Percentiles rank a stretch among this genome's conserved stretches.
phyloP scores from a whole-genome alignment of 2,329 filamentous ascomycete species.

The Clarireedia monteithiana region DNA sequence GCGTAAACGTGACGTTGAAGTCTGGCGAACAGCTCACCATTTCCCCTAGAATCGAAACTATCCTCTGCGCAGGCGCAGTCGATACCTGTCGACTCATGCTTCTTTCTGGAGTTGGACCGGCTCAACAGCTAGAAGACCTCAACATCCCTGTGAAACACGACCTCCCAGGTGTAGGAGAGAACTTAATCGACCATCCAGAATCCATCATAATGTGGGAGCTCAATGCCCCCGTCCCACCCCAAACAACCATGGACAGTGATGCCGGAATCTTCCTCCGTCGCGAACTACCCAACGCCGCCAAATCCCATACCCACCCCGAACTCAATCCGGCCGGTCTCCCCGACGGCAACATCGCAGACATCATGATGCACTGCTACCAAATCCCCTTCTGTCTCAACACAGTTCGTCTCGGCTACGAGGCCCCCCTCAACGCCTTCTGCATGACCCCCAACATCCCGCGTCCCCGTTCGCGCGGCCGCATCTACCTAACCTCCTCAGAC shows the following conservation, averaged over 20 bases:
- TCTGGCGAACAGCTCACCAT: conserved; percentile 47
- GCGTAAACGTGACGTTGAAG: conserved; percentile 58
- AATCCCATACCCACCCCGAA: conserved; percentile 37
- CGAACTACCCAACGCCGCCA: conserved; percentile 57
- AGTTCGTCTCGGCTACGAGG: conserved; percentile 60
- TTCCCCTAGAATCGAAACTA: conserved; percentile 63
- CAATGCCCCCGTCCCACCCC: conserved; percentile 32
- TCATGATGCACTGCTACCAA: conserved; percentile 98
- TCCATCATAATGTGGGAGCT: conserved; percentile 44
- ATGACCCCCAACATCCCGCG: conserved; percentile 52
- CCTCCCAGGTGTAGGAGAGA: conserved; percentile 31
- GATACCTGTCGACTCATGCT: conserved; percentile 33
- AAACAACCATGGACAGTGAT: conserved; percentile 44
- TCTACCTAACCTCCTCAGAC: conserved; percentile 45
- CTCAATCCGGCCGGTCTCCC: conserved; percentile 33
- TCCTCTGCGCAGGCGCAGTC: conserved; percentile 33
- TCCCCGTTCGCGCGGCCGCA: conserved; percentile 50
- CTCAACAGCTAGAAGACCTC: conserved; percentile 26
- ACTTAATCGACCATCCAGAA: conserved; percentile 31
- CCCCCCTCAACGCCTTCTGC: conserved; percentile 42
- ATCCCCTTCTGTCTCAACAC: conserved; percentile 90
- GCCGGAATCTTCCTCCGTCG: conserved; percentile 64
- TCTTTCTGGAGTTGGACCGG: conserved; percentile 32
- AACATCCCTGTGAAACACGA: conserved; percentile 28
- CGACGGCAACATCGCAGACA: conserved; percentile 70